Base-by-base conservation (phyloP, 257 asterid genomes). In the Cinchona pubescens region DNA sequence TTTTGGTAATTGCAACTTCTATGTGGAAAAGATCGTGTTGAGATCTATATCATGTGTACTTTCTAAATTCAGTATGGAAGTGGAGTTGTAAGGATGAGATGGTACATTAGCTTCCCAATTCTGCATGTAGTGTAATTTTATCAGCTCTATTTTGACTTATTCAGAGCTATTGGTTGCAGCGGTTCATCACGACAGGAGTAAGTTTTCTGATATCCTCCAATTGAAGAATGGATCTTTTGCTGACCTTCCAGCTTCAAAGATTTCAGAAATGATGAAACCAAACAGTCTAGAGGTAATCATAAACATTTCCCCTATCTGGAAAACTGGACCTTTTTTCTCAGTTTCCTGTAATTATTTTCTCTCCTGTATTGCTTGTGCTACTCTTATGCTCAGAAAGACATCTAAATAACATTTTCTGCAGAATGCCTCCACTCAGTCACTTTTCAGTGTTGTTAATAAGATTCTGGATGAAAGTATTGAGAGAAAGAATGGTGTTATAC, bases 381-480 rank as follows among this genome's bases (percentile, higher is more conserved):
- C 60, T 74, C 82, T 80, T 83, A 79, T 78, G 67, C 81, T 40
- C 7, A 4, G 0, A 40, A 10, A n/a, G n/a, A n/a, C n/a, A n/a
- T 71, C 79, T 79, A 72, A 80, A 69, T 69, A 59, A 75, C 51
- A 61, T 73, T 67, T 55, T 83, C 71, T 84, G 84, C 96, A 94
- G 98, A 88, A 76, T 76, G 86, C 89, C 77, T 83, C 97, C 71
- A 84, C 88, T 16, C 95, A 83, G 77, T 85, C 97, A 72, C 96
- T 94, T 77, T 90, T 94, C 83, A 75, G 82, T 67, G 87, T 77
- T 78, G 91, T 86, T 74, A 84, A 76, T 71, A 85, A 80, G 80
- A 87, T 87, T 84, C 84, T 95, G 79, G 94, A 90, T 58, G 96
- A 85, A 74, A 88, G 88, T 76, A 92, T 88, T 73, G 97, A 95